Evolutionary conservation across 2,329 filamentous ascomycete species (phyloP).

Genomic region (Sordariomycetes sp.): DNA sequence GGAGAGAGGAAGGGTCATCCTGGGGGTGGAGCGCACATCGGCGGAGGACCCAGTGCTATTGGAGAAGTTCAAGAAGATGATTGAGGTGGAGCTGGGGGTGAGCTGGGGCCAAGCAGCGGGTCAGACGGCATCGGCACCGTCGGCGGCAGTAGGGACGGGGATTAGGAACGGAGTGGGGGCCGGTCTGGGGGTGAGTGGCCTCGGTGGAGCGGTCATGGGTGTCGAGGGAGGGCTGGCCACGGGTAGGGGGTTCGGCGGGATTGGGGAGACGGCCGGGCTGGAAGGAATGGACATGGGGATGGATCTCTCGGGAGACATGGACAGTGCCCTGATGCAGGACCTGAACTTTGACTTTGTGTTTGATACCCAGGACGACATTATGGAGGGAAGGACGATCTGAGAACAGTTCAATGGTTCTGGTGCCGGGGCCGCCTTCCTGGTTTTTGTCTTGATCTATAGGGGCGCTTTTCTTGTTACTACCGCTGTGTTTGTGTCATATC

Average conservation of each 20-base stretch:
- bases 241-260: background rate
- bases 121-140: background rate
- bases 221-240: constrained; percentile 10
- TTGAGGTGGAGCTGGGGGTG: constrained; percentile 17
- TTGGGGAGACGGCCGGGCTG: constrained; percentile 7
- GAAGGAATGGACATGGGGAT: constrained; percentile 22
- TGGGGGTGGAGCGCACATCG: constrained; percentile 33
- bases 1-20: constrained; percentile 34
- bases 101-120: background rate
- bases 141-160: background rate
- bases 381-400: constrained; percentile 5
- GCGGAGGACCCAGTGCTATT: constrained; percentile 44
- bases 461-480: too few species aligned
- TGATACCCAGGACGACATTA: constrained; percentile 9
- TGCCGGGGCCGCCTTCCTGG: too few species aligned
- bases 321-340: constrained; percentile 25
- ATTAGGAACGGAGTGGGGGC: background rate
- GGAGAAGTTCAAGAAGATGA: constrained; percentile 39
- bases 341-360: constrained; percentile 30
- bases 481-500: too few species aligned
- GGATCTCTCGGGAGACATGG: constrained; percentile 27
- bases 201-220: constrained; percentile 21
- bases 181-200: background rate
- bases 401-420: too few species aligned
- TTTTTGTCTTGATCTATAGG: too few species aligned